Evolutionary conservation across 2,329 filamentous ascomycete species (phyloP).

Genomic region (Hypoxylon sp.): DNA sequence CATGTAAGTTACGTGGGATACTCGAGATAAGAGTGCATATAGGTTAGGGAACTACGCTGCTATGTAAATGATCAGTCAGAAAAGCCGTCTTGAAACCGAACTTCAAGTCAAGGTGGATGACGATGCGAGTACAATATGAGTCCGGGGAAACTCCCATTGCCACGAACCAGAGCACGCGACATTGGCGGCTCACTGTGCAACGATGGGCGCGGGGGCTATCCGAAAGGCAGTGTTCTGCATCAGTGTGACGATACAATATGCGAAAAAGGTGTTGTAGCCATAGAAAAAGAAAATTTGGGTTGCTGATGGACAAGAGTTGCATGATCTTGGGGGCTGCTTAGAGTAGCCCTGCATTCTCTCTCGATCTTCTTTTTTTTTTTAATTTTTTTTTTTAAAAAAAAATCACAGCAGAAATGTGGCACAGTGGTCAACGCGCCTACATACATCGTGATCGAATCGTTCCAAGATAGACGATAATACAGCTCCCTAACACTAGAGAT

Average conservation of each 20-base stretch:
- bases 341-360: slow-evolving; percentile 11
- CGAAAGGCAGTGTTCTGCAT: slow-evolving; percentile 37
- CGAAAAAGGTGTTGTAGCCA: slow-evolving; percentile 31
- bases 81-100: slow-evolving; percentile 38
- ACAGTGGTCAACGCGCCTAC: slow-evolving; percentile 15
- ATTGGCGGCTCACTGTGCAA: slow-evolving; percentile 42
- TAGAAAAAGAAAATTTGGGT: slow-evolving; percentile 21
- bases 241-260: slow-evolving; percentile 36
- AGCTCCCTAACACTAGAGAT: slow-evolving; percentile 24
- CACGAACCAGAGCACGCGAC: slow-evolving; percentile 41
- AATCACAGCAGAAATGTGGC: slow-evolving; percentile 15
- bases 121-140: slow-evolving; percentile 41
- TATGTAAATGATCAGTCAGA: slow-evolving; percentile 33
- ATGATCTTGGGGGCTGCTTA: slow-evolving; percentile 23
- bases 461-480: slow-evolving; percentile 30
- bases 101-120: slow-evolving; percentile 33
- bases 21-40: slow-evolving; percentile 37
- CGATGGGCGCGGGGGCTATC: slow-evolving; percentile 39
- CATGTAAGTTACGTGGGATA: slow-evolving; percentile 32
- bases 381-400: no score
- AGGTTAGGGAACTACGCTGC: slow-evolving; percentile 3
- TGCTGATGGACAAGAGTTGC: slow-evolving; percentile 33
- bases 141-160: slow-evolving; percentile 41
- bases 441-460: slow-evolving; percentile 38
- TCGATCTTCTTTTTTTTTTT: no score